Conservation (phyloP, 306 rosid genomes). For the Trifolium dubium region DNA sequence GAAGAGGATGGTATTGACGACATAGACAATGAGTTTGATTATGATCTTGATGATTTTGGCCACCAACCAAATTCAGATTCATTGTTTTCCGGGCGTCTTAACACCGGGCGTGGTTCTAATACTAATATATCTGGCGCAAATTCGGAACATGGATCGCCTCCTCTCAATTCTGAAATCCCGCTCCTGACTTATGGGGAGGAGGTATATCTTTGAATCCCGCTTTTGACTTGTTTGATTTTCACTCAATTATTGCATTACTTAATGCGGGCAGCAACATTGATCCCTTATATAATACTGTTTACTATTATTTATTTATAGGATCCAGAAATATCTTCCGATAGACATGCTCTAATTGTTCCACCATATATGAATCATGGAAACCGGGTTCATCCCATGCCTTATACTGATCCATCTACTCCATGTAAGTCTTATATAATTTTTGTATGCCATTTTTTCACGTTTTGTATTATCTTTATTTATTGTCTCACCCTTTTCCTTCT, state of each 20-base stretch:
- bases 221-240: constrained; percentile 26
- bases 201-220: constrained; percentile 53
- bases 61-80: constrained; percentile 52
- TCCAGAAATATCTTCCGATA: constrained; percentile 80
- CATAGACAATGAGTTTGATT: constrained; percentile 87
- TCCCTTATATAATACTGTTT: constrained; percentile 5
- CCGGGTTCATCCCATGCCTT: constrained; percentile 75
- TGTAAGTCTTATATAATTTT: constrained; percentile 52
- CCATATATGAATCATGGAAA: constrained; percentile 72
- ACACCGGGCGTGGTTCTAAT: constrained; percentile 60
- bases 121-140: constrained; percentile 53
- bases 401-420: constrained; percentile 66
- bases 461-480: constrained; percentile 29
- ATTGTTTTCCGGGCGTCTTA: constrained; percentile 50
- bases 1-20: constrained; percentile 95
- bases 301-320: constrained; percentile 57
- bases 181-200: constrained; percentile 92
- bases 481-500: constrained; percentile 31
- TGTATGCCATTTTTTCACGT: constrained; percentile 5
- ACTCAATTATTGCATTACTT: neutral
- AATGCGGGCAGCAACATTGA: neutral
- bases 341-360: constrained; percentile 86
- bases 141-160: constrained; percentile 63
- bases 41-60: constrained; percentile 59
- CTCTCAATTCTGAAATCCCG: constrained; percentile 78